A percentile compares a stretch with the other conserved stretches of the same genome.
Evolutionary conservation across 495 filamentous ascomycete genomes (phyloP).

Genomic region (Pseudoneurospora amorphoporcata): DNA sequence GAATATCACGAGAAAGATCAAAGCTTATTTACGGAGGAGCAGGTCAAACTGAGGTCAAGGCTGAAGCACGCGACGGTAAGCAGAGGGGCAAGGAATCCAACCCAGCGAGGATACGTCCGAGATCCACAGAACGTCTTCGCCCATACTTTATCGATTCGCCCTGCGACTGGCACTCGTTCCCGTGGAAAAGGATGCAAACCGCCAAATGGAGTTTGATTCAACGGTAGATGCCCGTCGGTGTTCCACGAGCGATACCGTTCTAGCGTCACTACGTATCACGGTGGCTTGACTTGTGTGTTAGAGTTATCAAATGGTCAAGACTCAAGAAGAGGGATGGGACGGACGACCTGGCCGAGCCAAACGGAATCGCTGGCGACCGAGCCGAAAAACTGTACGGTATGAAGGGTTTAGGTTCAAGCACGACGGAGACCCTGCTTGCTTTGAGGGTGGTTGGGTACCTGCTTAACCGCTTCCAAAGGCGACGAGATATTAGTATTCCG

Average conservation of each 20-base stretch:
- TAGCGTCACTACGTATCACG: neutral
- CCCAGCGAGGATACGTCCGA: neutral
- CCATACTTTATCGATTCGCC: neutral
- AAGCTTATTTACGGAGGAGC: neutral
- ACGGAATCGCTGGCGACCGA: neutral
- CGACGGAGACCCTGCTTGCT: neutral
- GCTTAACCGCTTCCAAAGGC: neutral
- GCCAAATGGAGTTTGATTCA: neutral
- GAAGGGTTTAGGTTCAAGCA: neutral
- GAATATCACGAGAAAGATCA: neutral
- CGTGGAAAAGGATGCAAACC: neutral
- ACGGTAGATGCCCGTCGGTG: neutral
- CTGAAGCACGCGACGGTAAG: neutral
- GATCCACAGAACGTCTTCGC: neutral
- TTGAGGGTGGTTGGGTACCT: neutral
- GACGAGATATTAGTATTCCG: neutral
- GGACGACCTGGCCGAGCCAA: neutral
- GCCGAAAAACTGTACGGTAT: neutral
- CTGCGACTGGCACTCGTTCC: neutral
- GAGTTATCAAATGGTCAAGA: neutral
- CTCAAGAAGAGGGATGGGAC: neutral
- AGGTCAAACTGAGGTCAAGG: neutral
- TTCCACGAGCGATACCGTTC: neutral
- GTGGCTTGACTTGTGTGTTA: neutral
- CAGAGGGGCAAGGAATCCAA: too few species aligned